These are phyloP conservation scores for Nyctanthes arbortristis DNA, from an alignment of 257 asterid genomes.

Conservation along the genomic window DNA sequence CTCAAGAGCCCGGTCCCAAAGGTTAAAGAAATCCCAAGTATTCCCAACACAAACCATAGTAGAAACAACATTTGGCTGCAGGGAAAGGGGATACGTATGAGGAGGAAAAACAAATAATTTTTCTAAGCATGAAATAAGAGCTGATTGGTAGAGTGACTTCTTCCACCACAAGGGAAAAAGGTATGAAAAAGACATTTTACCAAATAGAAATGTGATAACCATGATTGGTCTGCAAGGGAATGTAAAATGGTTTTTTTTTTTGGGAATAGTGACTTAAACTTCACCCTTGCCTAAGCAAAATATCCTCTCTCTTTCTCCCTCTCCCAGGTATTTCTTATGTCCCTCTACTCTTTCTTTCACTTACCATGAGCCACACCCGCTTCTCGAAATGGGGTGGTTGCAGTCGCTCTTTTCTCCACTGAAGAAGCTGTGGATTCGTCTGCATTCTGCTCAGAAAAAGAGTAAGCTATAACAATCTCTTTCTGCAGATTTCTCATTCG, in stretches of 20 bases:
- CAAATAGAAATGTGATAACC: conserved; percentile 30
- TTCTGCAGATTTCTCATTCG: background rate
- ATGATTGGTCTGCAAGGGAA: conserved; percentile 35
- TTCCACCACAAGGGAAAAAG: conserved; percentile 27
- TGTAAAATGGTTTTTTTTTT: conserved; percentile 21
- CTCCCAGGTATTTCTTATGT: conserved; percentile 29
- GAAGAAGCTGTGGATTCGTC: conserved; percentile 52
- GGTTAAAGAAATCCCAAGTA: background rate
- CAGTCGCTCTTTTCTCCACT: conserved; percentile 58
- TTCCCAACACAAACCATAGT: background rate
- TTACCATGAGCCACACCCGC: conserved; percentile 41
- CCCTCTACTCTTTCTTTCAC: conserved; percentile 25
- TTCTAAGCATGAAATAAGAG: conserved; percentile 20
- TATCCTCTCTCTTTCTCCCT: conserved; percentile 19
- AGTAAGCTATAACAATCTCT: conserved; percentile 27
- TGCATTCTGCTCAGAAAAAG: conserved; percentile 42
- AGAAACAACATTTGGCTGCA: background rate
- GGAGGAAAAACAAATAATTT: background rate
- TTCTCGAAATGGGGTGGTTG: conserved; percentile 51
- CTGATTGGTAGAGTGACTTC: conserved; percentile 35
- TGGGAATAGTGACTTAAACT: conserved; percentile 43
- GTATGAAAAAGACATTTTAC: conserved; percentile 38
- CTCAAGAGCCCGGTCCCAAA: background rate
- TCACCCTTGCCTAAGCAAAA: conserved; percentile 58
- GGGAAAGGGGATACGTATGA: background rate